A percentile compares a stretch with the other conserved stretches of the same genome.
phyloP scores from a whole-genome alignment of 2,329 filamentous ascomycete species.

The Colletotrichum sp. region DNA sequence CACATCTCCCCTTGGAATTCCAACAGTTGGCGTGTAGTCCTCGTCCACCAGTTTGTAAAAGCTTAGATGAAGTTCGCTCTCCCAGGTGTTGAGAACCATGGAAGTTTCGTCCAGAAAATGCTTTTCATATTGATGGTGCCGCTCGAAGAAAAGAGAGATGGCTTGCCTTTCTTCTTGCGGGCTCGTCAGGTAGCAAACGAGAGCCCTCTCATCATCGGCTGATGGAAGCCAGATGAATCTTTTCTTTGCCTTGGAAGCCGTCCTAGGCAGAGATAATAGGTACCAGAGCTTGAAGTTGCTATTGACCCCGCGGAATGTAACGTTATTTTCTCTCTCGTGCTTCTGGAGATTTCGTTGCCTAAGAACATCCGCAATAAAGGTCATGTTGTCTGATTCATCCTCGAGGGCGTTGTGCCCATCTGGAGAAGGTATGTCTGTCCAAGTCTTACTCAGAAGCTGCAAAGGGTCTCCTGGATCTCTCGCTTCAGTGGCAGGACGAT shows the following conservation, averaged over 20 bases:
- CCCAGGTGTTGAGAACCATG: not conserved
- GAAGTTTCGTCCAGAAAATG: not conserved
- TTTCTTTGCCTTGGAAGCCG: not conserved
- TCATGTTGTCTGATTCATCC: rapidly evolving
- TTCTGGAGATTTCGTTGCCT: not conserved
- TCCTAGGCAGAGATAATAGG: rapidly evolving
- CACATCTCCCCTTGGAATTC: not conserved
- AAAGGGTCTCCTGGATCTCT: not conserved
- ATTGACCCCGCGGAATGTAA: not conserved
- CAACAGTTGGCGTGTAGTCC: rapidly evolving
- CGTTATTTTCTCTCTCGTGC: not conserved
- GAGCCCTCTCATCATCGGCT: not conserved
- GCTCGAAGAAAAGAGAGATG: not conserved
- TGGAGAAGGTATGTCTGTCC: not conserved
- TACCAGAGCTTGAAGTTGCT: not conserved
- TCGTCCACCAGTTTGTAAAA: not conserved
- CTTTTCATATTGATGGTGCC: not conserved
- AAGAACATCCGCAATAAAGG: not conserved
- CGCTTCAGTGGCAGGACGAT: not conserved
- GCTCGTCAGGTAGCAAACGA: not conserved
- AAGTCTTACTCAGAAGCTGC: not conserved
- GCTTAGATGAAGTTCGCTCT: not conserved
- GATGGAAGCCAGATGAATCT: not conserved
- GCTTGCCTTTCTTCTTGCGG: not conserved
- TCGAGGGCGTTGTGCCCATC: rapidly evolving